Conservation (phyloP, 202 grass and related monocot species). For the Elaeis oleifera region DNA sequence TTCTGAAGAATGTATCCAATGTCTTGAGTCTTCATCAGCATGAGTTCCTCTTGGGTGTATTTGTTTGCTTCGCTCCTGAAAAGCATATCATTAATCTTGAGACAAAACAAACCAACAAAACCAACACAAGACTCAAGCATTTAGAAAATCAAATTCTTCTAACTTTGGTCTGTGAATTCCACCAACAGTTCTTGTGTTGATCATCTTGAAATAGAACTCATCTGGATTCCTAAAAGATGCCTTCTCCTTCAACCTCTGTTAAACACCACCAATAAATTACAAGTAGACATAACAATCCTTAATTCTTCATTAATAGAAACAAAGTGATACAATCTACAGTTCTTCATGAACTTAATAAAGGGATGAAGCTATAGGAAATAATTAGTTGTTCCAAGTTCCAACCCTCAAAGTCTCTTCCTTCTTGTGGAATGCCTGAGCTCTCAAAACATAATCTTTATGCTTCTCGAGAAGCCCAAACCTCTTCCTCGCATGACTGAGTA, state of each 20-base stretch:
- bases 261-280: constrained; percentile 12
- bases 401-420: constrained; percentile 71
- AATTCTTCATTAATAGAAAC: not conserved
- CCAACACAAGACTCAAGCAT: not conserved
- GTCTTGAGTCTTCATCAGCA: constrained; percentile 88
- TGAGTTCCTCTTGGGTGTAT: constrained; percentile 66
- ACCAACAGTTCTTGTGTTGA: constrained; percentile 49
- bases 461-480: constrained; percentile 81
- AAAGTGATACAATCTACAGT: not conserved
- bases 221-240: constrained; percentile 69
- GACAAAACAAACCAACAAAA: constrained; percentile 8
- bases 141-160: constrained; percentile 1
- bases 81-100: constrained; percentile 1
- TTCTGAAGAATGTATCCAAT: constrained; percentile 76
- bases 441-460: constrained; percentile 74
- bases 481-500: constrained; percentile 63
- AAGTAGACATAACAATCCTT: not conserved
- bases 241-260: constrained; percentile 82
- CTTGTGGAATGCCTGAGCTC: constrained; percentile 50
- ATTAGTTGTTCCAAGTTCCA: constrained; percentile 14
- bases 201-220: constrained; percentile 98
- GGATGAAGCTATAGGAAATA: too few species aligned
- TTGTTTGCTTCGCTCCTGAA: constrained; percentile 78
- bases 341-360: too few species aligned
- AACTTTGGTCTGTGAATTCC: constrained; percentile 74